Conservation (phyloP, 192 early-diverging fungal species). For the Dissophora ornata region DNA sequence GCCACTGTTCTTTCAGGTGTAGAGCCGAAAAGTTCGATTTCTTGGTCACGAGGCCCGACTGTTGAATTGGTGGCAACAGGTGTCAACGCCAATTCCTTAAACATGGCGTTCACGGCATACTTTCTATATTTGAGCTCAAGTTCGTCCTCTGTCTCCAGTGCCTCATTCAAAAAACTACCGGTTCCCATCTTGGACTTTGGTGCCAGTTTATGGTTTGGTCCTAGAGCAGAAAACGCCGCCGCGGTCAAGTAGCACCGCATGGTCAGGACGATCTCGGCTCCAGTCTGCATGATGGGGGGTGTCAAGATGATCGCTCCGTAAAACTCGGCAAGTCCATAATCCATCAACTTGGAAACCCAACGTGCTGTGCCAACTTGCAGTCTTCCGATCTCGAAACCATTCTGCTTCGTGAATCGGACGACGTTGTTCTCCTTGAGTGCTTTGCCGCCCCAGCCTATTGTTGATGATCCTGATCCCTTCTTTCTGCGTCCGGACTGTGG, state of each 20-base stretch:
- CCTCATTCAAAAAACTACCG: constrained; percentile 23
- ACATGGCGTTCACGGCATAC: constrained; percentile 40
- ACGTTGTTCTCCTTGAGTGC: constrained; percentile 55
- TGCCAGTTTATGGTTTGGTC: constrained; percentile 2
- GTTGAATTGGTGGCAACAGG: constrained; percentile 39
- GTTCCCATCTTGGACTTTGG: constrained; percentile 1
- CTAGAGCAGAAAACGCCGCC: constrained; percentile 21
- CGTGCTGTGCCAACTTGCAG: constrained; percentile 52
- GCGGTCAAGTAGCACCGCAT: constrained; percentile 53
- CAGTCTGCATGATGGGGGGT: constrained; percentile 33
- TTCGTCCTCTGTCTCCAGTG: constrained; percentile 36
- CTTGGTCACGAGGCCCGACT: constrained; percentile 24
- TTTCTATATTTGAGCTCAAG: constrained; percentile 45
- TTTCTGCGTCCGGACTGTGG: constrained; percentile 31
- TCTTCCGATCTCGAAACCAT: constrained; percentile 60
- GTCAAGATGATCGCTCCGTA: constrained; percentile 56
- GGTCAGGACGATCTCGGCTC: constrained; percentile 60
- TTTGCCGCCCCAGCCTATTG: constrained; percentile 30
- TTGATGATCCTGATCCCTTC: constrained; percentile 23
- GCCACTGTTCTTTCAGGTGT: constrained; percentile 20
- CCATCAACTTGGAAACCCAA: constrained; percentile 61
- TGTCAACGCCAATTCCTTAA: constrained; percentile 26
- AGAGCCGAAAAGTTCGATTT: constrained; percentile 26
- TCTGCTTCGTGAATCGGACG: constrained; percentile 57
- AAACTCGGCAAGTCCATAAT: constrained; percentile 59